Conservation (phyloP, 2,329 filamentous ascomycete genomes). For the Fusarium dlaminii region DNA sequence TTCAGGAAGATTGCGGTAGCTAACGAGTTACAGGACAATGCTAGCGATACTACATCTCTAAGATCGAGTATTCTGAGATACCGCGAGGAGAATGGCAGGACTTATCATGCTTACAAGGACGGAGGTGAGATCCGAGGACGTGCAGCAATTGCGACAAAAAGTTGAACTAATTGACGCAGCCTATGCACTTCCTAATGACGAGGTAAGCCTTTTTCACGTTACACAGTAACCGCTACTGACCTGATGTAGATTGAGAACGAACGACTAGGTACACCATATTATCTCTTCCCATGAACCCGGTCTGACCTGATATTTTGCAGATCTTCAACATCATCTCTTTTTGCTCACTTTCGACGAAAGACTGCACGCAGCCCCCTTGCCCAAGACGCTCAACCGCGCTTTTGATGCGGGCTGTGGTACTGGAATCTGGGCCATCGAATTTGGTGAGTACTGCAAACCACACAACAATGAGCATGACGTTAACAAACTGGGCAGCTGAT, state of each 20-base stretch:
- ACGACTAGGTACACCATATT: constrained; percentile 10
- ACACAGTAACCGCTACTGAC: background rate
- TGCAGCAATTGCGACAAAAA: rapidly evolving
- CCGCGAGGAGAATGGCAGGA: background rate
- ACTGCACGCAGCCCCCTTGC: background rate
- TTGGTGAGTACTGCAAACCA: background rate
- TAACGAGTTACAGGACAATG: background rate
- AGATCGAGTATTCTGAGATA: background rate
- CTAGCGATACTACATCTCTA: background rate
- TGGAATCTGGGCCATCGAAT: constrained; percentile 28
- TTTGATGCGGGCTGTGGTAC: constrained; percentile 22
- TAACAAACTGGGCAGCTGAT: constrained; percentile 1
- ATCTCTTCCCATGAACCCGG: no score
- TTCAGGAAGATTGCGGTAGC: rapidly evolving
- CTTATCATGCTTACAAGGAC: constrained; percentile 7
- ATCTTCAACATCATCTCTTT: constrained; percentile 27
- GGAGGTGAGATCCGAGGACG: background rate
- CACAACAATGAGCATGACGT: rapidly evolving
- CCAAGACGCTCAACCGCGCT: background rate
- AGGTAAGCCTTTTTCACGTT: background rate
- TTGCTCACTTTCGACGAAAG: constrained; percentile 15
- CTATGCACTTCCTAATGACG: constrained; percentile 25
- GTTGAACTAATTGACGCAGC: background rate
- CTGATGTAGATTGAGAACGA: constrained; percentile 13
- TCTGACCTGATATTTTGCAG: background rate